Evolutionary conservation across 176 grass and related monocot species (phyloP), one percentile per base, ranked within the genome.

Genomic region (Melocanna baccifera): DNA sequence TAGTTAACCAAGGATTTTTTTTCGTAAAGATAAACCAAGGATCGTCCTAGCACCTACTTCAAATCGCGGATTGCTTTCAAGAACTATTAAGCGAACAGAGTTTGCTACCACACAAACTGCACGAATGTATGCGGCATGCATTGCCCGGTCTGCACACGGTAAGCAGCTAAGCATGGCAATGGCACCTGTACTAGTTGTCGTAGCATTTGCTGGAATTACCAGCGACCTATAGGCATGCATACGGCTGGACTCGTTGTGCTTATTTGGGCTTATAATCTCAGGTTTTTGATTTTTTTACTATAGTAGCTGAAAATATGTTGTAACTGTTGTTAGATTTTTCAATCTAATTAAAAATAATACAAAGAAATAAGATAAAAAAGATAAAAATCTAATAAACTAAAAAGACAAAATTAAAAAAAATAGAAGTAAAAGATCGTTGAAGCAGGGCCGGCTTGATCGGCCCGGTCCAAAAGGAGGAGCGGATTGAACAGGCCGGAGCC

Each of bases 71-170:
- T 8, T 20, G 36, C 23, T 22, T 55, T 62, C 16, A 36, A 36
- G 34, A 36, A 36, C 5, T 6, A 39, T 12, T 13, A n/a, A n/a
- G n/a, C n/a, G n/a, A n/a, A n/a, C n/a, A 6, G 71, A 90, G 78
- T 82, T 32, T 43, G 78, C 78, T 72, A 86, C 83, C 83, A 65
- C 74, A 82, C 83, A 66, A 82, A 81, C 70, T 63, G 23, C 37
- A 41, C 6, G 25, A 28, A 18, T 13, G n/a, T 2, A 20, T 20
- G 53, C 9, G 22, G 55, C 55, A 10, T 57, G 52, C 7, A 55
- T 22, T 9, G 20, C 25, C 25, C 9, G 36, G 55, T 71, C 79
- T 11, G 45, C 34, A 0, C 79, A 36, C 56, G 70, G 10, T 14
- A 13, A 39, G 58, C 37, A n/a, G n/a, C n/a, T n/a, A 58, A 39